Percentiles rank a stretch among this genome's conserved stretches.
These are phyloP conservation scores for Candida ovalis DNA, from an alignment of 805 yeast species.

Conservation along the genomic window DNA sequence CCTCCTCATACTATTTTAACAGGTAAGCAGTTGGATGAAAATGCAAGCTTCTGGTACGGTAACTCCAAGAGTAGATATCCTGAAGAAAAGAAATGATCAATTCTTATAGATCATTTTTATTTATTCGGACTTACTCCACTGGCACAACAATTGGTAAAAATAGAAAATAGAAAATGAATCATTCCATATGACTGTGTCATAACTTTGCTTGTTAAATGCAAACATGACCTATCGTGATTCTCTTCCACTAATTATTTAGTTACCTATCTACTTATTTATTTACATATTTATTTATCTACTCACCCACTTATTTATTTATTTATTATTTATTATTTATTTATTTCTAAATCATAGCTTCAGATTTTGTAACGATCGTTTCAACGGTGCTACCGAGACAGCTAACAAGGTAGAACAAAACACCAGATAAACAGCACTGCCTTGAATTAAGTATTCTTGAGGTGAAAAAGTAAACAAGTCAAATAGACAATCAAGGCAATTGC, in stretches of 20 bases:
- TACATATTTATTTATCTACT: background rate
- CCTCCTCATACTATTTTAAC: slow-evolving; percentile 35
- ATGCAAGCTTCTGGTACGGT: slow-evolving; percentile 26
- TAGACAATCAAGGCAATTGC: background rate
- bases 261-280: background rate
- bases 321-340: slow-evolving; percentile 10
- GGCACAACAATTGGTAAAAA: no score
- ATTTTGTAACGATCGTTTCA: no score
- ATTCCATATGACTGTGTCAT: background rate
- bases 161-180: no score
- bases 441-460: background rate
- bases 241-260: slow-evolving; percentile 2
- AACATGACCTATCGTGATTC: slow-evolving; percentile 5
- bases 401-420: background rate
- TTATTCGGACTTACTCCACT: background rate
- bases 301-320: slow-evolving; percentile 3
- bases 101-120: background rate
- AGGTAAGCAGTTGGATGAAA: slow-evolving; percentile 34
- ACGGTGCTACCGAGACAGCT: no score
- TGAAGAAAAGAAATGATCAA: slow-evolving; percentile 4
- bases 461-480: background rate
- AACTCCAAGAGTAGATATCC: slow-evolving; percentile 31
- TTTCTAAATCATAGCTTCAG: background rate
- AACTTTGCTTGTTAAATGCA: no score
- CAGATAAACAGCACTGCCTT: background rate